Base-by-base conservation (phyloP, 768 basidiomycete species). In the Phylloporus sp. region DNA sequence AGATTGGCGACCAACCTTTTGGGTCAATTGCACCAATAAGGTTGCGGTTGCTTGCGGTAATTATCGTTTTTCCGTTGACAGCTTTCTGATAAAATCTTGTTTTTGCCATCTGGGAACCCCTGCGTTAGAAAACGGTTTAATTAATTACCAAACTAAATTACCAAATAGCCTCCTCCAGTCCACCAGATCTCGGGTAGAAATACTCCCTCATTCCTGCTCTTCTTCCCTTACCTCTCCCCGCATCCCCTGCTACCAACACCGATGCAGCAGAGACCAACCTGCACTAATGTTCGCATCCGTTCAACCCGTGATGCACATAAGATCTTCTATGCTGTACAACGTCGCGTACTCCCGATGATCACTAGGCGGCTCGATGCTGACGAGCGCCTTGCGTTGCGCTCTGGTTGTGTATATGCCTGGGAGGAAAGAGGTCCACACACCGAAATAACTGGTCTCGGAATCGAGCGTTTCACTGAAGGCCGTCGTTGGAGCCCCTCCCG, bases 401-500 rank as follows among this genome's bases (percentile, higher is more conserved):
- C 69, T 9, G 69, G 72, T 38, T 72, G 67, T 51, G 76, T 80
- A 32, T 80, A 79, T 48, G 77, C 77, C 46, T 80, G 88, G 88
- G 88, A 89, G 70, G 88, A 89, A 63, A 76, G 87, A 43, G 80
- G 81, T 22, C 84, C 86, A 15, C 81, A 84, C 58, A 79, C 80
- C 22, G 88, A 88, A 67, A 80, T 87, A 13, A 86, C 85, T 3
- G 87, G 88, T 13, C 76, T 88, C 28, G 86, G 87, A 27, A 91
- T 91, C 63, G 90, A 91, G 63, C 79, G 89, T 26, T 91, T 89
- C 69, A 91, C 89, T 5, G 89, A 91, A 65, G 89, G 89, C 22
- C 78, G 84, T 60, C 78, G 84, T 57, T 91, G 89, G 89, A 86
- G 85, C 36, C 84, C 89, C 35, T 89, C 87, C 44, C 81, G 89